Conservation (phyloP, 2,329 filamentous ascomycete species). For the Didymella lethalis region DNA sequence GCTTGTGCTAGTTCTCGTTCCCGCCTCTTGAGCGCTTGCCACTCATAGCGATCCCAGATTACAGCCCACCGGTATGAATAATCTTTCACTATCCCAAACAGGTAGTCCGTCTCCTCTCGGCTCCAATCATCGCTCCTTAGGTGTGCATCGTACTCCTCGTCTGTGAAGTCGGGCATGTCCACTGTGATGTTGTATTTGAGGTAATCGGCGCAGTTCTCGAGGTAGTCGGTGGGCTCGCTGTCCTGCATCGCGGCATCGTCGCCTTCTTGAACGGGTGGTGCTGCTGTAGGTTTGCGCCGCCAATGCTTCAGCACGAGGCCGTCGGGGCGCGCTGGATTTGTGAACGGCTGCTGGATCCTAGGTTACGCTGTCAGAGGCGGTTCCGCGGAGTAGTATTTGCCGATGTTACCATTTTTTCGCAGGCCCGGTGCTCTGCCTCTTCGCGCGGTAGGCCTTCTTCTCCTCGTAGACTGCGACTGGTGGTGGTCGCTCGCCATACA, state of each 20-base stretch:
- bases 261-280: conserved; percentile 40
- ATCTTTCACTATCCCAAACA: conserved; percentile 76
- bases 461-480: conserved; percentile 53
- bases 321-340: conserved; percentile 78
- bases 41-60: conserved; percentile 93
- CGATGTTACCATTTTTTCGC: conserved; percentile 49
- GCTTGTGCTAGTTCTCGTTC: conserved; percentile 31
- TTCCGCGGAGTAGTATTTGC: accelerated
- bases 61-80: conserved; percentile 91
- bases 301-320: conserved; percentile 79
- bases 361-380: neutral
- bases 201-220: conserved; percentile 66
- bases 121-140: conserved; percentile 82
- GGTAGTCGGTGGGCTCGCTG: conserved; percentile 48
- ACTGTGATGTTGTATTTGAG: conserved; percentile 88
- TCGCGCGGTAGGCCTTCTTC: conserved; percentile 51
- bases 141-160: conserved; percentile 82
- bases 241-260: conserved; percentile 46
- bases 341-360: conserved; percentile 64
- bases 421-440: conserved; percentile 50
- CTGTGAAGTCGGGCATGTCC: conserved; percentile 79
- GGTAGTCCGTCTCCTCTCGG: conserved; percentile 91
- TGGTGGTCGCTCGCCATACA: conserved; percentile 52
- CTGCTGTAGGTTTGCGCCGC: conserved; percentile 66
- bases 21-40: conserved; percentile 53